Conservation (phyloP, 495 filamentous ascomycete species). For the Oleoguttula mirabilis region DNA sequence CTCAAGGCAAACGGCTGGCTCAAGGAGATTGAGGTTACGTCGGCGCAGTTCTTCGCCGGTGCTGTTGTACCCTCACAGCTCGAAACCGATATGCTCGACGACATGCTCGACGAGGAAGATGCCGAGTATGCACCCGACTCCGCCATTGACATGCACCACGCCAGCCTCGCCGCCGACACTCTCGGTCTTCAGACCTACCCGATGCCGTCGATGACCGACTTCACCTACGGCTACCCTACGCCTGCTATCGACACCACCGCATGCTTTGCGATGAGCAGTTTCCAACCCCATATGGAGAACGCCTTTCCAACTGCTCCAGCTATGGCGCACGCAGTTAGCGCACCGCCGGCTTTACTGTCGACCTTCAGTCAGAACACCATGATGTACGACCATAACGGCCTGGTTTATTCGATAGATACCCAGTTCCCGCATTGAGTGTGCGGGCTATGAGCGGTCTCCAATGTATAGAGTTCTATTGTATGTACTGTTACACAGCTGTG, state of each 20-base stretch:
- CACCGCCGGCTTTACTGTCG: slow-evolving; percentile 1
- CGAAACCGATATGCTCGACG: neutral
- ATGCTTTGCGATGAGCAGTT: neutral
- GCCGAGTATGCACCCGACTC: neutral
- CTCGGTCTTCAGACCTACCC: slow-evolving; percentile 2
- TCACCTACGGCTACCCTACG: slow-evolving; percentile 3
- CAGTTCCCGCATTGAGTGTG: neutral
- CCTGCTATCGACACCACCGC: slow-evolving; percentile 1
- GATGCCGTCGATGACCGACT: neutral
- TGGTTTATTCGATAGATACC: neutral
- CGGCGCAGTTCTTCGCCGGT: neutral
- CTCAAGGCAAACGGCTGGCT: slow-evolving; percentile 64
- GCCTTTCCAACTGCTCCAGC: neutral
- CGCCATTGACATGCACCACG: slow-evolving; percentile 3
- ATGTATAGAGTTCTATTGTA: too few species aligned
- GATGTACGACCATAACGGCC: neutral
- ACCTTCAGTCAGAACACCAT: neutral
- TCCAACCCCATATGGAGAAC: neutral
- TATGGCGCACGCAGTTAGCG: slow-evolving; percentile 9
- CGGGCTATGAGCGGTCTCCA: too few species aligned
- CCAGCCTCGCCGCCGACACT: slow-evolving; percentile 4
- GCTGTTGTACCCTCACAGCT: neutral
- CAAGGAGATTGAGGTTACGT: slow-evolving; percentile 46
- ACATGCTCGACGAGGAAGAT: slow-evolving; percentile 1
- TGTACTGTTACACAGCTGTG: too few species aligned